Evolutionary conservation across 192 early-diverging fungal genomes (phyloP).

Genomic region (Rhizophagus sp.): DNA sequence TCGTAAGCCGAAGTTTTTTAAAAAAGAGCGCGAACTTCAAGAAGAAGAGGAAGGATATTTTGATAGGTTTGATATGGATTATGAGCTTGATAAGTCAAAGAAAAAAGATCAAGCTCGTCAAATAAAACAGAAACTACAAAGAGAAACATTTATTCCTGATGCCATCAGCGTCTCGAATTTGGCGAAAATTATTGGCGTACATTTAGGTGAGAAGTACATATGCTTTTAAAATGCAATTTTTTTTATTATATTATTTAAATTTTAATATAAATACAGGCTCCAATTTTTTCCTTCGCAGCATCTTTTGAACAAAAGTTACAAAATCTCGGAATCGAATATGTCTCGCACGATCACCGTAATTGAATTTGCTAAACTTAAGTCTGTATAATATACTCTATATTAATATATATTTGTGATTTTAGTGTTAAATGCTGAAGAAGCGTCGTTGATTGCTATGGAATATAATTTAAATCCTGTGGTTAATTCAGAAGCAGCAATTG

Average conservation of each 20-base stretch:
- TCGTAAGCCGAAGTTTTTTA: neutral
- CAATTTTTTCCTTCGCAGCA: neutral
- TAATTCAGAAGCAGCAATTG: conserved; percentile 50
- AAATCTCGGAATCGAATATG: conserved; percentile 78
- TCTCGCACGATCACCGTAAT: conserved; percentile 42
- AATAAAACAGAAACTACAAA: conserved; percentile 39
- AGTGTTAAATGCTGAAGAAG: conserved; percentile 84
- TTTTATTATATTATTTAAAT: conserved; percentile 5
- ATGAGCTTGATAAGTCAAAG: neutral
- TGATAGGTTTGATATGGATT: neutral
- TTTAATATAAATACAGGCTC: neutral
- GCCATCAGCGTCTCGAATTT: conserved; percentile 83
- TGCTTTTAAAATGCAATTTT: neutral
- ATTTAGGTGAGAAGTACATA: conserved; percentile 49
- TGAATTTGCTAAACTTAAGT: neutral
- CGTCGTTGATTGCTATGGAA: conserved; percentile 84
- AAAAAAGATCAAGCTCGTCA: conserved; percentile 16
- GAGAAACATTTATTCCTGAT: conserved; percentile 77
- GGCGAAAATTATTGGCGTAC: conserved; percentile 74
- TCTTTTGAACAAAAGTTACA: conserved; percentile 69
- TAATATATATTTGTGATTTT: neutral
- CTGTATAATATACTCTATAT: neutral
- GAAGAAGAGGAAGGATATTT: neutral
- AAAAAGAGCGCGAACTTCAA: neutral
- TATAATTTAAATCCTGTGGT: conserved; percentile 82